phyloP scores from a whole-genome alignment of 2,329 filamentous ascomycete species.

The Xylariaceae sp. region DNA sequence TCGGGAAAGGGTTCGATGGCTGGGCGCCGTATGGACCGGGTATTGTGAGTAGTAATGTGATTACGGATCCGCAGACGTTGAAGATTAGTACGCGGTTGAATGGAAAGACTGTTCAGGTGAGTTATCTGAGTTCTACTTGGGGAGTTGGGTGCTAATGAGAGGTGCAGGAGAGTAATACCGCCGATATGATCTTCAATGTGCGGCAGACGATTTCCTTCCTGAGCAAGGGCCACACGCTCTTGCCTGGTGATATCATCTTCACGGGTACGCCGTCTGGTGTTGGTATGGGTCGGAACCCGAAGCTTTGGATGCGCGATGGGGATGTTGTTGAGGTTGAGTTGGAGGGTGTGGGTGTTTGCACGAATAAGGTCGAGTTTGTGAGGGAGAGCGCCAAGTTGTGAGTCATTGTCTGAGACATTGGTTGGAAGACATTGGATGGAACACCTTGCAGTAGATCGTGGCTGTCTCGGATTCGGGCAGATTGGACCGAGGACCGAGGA shows the following conservation, averaged over 20 bases:
- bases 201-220: slow-evolving; percentile 55
- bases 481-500: no score
- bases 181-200: slow-evolving; percentile 60
- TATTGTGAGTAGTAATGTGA: slow-evolving; percentile 55
- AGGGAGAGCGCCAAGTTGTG: slow-evolving; percentile 26
- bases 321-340: slow-evolving; percentile 65
- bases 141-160: slow-evolving; percentile 6
- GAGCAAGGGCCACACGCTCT: slow-evolving; percentile 56
- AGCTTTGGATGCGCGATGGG: slow-evolving; percentile 63
- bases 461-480: no score
- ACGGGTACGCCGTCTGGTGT: slow-evolving; percentile 67
- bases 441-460: no score
- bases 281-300: slow-evolving; percentile 62
- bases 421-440: no score
- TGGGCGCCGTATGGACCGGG: slow-evolving; percentile 71
- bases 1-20: slow-evolving; percentile 70
- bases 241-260: slow-evolving; percentile 61
- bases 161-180: slow-evolving; percentile 46
- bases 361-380: slow-evolving; percentile 45
- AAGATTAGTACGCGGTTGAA: slow-evolving; percentile 56
- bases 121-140: no score
- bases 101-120: slow-evolving; percentile 50
- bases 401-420: slow-evolving; percentile 7
- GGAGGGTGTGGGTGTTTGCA: slow-evolving; percentile 59
- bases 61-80: slow-evolving; percentile 53